Evolutionary conservation across 441 rosid species (phyloP), one percentile per base, ranked within the genome.

Genomic region (Melastoma candidum): DNA sequence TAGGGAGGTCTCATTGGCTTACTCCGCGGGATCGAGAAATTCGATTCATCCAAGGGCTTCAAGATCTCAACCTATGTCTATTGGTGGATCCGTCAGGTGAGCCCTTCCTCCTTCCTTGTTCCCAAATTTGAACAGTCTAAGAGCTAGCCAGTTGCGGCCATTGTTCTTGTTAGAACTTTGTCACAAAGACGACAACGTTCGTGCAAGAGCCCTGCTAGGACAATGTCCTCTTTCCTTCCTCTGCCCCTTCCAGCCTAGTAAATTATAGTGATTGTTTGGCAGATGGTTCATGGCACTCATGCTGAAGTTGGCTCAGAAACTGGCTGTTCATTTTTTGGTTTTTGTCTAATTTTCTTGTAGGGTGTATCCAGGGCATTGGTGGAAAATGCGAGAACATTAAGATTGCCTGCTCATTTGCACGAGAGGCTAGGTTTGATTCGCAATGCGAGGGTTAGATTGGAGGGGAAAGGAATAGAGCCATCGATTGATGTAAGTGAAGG

Each of bases 21-120:
- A 43, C 60, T 89, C 65, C 83, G 97, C 32, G 99, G 97, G 14
- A 93, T 93, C 26, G 99, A 89, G 80, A 89, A 84, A 66, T 93
- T 84, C 51, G 97, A 86, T 80, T 79, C 96, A 62, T 83, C 96
- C 13, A 93, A 84, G 53, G 97, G 99, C n/a, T 86, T 76, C 75
- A 89, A 76, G 69, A 82, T 93, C 54, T 93, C 99, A 60, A 93
- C 99, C 62, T 93, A 89, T 68, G 99, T 87, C 26, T 89, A 93
- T 65, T 93, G 97, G 99, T 93, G 96, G 97, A 93, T 93, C 56
- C 95, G 93, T 64, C 99, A 93, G 93, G 99, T 84, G 63, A 66
- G 60, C 41, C 41, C 41, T 17, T 17, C 22, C 22, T 17, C 22
- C 22, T 17, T 17, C 22, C 22, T 17, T 17, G 22, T 17, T 17